Evolutionary conservation across 306 rosid species (phyloP), one percentile per base, ranked within the genome.

Genomic region (Gastrolobium bilobum): DNA sequence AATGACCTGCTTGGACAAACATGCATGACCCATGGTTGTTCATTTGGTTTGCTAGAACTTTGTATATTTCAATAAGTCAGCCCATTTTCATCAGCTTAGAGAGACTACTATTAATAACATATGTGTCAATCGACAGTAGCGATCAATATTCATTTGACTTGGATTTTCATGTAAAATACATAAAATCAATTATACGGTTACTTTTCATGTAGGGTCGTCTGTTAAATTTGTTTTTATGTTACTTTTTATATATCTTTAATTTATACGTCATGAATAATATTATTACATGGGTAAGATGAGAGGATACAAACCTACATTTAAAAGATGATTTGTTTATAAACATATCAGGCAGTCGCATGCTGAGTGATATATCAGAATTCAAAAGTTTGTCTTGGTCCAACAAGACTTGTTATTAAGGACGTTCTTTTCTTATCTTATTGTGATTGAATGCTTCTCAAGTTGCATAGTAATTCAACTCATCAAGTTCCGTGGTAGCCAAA

Each of bases 311-410:
- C 0, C 26, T 20, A 20, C 26, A 20, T 20, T 20, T 20, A 20
- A 20, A 20, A 20, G 26, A 20, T 20, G 26, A 20, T 20, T 20
- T 20, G 26, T 20, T 20, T 20, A 20, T 20, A 20, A 20, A 20
- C 26, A 20, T 20, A 20, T 20, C 26, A 20, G 26, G 26, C 26
- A 20, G 31, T 14, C 2, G 29, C 30, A 38, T 43, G 13, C 29
- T 57, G 68, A 73, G 37, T 15, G 50, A 40, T 10, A 14, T 5
- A 71, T 7, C 61, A n/a, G 3, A 40, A 11, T 39, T 30, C 30
- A 56, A 13, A 3, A 40, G 43, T 58, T 59, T 13, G 35, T 59
- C 30, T 59, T 44, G 58, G 69, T 44, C 69, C 60, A 57, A 58
- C 38, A 43, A 15, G 5, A 73, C n/a, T 30, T 57, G 31, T 57